A percentile compares a stretch with the other conserved stretches of the same genome.
These are phyloP conservation scores for Coemansia asiatica DNA, from an alignment of 192 early-diverging fungal species.

Conservation along the genomic window DNA sequence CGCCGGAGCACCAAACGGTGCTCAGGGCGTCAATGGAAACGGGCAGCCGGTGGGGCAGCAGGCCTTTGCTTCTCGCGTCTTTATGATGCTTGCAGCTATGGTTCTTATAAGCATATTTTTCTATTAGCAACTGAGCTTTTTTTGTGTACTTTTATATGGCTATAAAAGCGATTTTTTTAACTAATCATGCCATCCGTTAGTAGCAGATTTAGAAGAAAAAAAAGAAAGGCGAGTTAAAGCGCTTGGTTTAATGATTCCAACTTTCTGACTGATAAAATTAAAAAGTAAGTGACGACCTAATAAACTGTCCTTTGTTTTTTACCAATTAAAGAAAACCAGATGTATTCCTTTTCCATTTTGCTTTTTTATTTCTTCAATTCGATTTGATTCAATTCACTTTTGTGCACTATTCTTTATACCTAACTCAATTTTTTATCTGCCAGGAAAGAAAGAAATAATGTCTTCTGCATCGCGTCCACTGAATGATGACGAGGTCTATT, in stretches of 20 bases:
- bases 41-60: conserved; percentile 60
- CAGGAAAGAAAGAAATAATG: conserved; percentile 16
- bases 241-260: too few species aligned
- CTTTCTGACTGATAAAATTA: background rate
- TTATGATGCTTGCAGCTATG: conserved; percentile 79
- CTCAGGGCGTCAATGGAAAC: background rate
- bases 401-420: too few species aligned
- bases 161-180: too few species aligned
- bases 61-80: conserved; percentile 77
- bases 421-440: too few species aligned
- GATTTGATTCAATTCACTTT: background rate
- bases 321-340: too few species aligned
- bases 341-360: background rate
- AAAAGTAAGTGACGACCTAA: too few species aligned
- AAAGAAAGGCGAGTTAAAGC: too few species aligned
- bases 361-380: background rate
- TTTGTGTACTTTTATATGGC: background rate
- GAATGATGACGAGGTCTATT: conserved; percentile 92
- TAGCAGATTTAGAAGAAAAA: too few species aligned
- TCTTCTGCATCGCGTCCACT: conserved; percentile 61
- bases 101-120: conserved; percentile 76
- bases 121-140: conserved; percentile 52
- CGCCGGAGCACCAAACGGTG: conserved; percentile 13
- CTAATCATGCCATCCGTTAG: too few species aligned
- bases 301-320: too few species aligned